Evolutionary conservation across 495 filamentous ascomycete genomes (phyloP).

Genomic region (Aspergillus nidulans): DNA sequence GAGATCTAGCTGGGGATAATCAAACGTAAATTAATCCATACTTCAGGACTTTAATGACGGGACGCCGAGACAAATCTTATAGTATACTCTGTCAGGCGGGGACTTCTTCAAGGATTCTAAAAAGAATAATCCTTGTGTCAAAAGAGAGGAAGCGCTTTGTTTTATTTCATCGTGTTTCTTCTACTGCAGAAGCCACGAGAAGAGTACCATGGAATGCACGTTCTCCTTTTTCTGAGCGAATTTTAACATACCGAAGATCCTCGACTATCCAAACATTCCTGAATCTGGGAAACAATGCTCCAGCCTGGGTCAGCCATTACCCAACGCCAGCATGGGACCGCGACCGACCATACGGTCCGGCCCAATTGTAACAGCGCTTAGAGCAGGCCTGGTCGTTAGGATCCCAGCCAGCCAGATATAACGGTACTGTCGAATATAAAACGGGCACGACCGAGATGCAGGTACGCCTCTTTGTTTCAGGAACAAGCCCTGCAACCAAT

Average conservation of each 20-base stretch:
- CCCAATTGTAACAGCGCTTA: neutral
- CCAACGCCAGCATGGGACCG: neutral
- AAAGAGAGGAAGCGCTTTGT: neutral
- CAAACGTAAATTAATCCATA: slow-evolving; percentile 25
- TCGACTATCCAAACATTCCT: neutral
- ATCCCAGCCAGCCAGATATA: neutral
- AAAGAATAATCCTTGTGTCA: too few relatives aligned
- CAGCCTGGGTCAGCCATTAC: neutral
- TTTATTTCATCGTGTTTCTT: neutral
- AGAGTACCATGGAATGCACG: slow-evolving; percentile 7
- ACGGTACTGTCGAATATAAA: neutral
- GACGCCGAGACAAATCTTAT: slow-evolving; percentile 1
- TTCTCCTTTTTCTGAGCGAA: slow-evolving; percentile 6
- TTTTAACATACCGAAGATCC: slow-evolving; percentile 8
- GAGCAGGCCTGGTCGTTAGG: neutral
- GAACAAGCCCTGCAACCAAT: slow-evolving; percentile 1
- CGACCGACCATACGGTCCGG: neutral
- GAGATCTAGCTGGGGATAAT: slow-evolving; percentile 23
- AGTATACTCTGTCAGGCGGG: neutral
- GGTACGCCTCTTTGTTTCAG: slow-evolving; percentile 6
- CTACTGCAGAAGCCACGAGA: neutral
- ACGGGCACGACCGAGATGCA: neutral
- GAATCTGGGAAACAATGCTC: neutral
- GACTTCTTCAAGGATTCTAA: neutral
- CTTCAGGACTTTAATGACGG: neutral